phyloP scores from a whole-genome alignment of 768 basidiomycete species.

The Cystoderma amianthinum region DNA sequence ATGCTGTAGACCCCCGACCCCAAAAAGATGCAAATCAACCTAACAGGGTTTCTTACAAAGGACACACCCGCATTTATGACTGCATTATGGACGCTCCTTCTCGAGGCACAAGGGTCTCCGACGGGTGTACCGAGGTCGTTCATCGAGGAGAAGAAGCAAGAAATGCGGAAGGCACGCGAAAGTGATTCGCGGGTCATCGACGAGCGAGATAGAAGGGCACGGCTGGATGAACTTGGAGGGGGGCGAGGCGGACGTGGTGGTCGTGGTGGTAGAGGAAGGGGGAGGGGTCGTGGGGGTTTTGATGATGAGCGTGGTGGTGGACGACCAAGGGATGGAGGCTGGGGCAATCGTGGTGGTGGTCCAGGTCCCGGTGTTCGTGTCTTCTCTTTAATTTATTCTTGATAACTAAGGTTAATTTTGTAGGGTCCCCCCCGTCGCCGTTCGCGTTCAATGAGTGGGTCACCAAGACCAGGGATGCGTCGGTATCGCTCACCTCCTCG shows the following conservation, averaged over 20 bases:
- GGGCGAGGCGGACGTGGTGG: slow-evolving; percentile 57
- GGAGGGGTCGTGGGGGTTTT: slow-evolving; percentile 40
- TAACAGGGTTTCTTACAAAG: slow-evolving; percentile 88
- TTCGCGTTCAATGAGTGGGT: slow-evolving; percentile 27
- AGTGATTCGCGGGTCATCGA: slow-evolving; percentile 59
- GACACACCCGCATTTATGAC: slow-evolving; percentile 85
- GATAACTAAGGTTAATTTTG: slow-evolving; percentile 5
- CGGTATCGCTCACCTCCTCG: slow-evolving; percentile 35
- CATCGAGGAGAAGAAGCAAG: slow-evolving; percentile 88
- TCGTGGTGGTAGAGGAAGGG: slow-evolving; percentile 37
- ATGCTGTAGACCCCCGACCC: slow-evolving; percentile 76
- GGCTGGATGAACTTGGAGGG: slow-evolving; percentile 64
- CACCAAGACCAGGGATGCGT: slow-evolving; percentile 32
- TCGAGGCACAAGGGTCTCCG: slow-evolving; percentile 86
- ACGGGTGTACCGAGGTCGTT: slow-evolving; percentile 89
- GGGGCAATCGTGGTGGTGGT: slow-evolving; percentile 63
- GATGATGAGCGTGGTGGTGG: slow-evolving; percentile 35
- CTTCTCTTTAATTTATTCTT: slow-evolving; percentile 1
- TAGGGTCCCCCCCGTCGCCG: slow-evolving; percentile 39
- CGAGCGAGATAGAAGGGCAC: slow-evolving; percentile 62
- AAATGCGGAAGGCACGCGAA: slow-evolving; percentile 68
- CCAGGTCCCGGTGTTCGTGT: slow-evolving; percentile 23
- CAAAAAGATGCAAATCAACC: slow-evolving; percentile 90
- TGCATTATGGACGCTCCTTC: slow-evolving; percentile 82
- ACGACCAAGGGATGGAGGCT: slow-evolving; percentile 51